These are phyloP conservation scores for Amniculicola lignicola DNA, from an alignment of 495 filamentous ascomycete genomes.

Conservation along the genomic window DNA sequence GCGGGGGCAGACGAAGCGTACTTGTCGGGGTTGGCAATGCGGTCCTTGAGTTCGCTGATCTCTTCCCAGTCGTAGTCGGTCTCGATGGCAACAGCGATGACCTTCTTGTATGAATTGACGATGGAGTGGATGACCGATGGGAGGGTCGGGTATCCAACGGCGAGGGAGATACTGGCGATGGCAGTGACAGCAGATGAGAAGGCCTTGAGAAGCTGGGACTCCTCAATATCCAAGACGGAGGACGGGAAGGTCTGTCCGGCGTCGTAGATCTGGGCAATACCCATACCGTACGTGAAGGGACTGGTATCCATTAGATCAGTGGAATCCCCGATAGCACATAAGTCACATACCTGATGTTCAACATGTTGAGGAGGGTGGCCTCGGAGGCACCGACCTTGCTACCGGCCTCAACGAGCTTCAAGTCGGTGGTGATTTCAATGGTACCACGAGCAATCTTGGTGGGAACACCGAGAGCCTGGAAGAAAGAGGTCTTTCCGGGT, in stretches of 20 bases:
- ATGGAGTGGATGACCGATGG: constrained; percentile 93
- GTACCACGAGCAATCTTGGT: constrained; percentile 99
- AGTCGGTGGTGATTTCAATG: constrained; percentile 98
- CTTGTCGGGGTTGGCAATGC: constrained; percentile 95
- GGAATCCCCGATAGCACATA: not conserved
- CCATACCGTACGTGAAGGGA: constrained; percentile 99
- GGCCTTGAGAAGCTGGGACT: constrained; percentile 81
- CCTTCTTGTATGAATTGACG: constrained; percentile 97
- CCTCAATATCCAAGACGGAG: constrained; percentile 84
- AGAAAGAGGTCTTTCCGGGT: constrained; percentile 99
- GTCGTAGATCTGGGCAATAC: constrained; percentile 92
- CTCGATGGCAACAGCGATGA: constrained; percentile 81
- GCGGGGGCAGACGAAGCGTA: constrained; percentile 78
- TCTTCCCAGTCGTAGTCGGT: constrained; percentile 93
- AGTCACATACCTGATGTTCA: constrained; percentile 77
- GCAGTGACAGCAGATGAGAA: constrained; percentile 80
- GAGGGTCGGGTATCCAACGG: constrained; percentile 90
- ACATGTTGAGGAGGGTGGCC: constrained; percentile 96
- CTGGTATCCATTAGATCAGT: not conserved
- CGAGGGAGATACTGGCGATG: constrained; percentile 87
- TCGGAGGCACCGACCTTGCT: constrained; percentile 97
- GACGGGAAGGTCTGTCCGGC: constrained; percentile 85
- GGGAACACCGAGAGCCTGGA: constrained; percentile 99
- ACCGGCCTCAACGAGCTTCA: constrained; percentile 94
- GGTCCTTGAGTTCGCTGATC: constrained; percentile 96